A percentile compares a stretch with the other conserved stretches of the same genome.
These are phyloP conservation scores for Fusarium aywerte DNA, from an alignment of 2,329 filamentous ascomycete genomes.

Conservation along the genomic window DNA sequence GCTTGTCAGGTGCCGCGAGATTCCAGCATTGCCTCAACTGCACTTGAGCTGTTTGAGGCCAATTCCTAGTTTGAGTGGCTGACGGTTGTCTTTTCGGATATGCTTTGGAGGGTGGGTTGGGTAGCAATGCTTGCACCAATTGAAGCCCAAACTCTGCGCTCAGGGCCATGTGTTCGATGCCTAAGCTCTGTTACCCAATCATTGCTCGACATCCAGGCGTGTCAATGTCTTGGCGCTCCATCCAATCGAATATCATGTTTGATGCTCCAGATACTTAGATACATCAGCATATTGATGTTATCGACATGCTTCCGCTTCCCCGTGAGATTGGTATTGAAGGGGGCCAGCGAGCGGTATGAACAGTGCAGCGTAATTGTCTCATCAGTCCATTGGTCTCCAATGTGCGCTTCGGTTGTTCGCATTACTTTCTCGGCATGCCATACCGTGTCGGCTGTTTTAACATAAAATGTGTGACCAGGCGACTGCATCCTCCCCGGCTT, in stretches of 20 bases:
- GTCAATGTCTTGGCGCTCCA: constrained; percentile 30
- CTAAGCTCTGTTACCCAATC: constrained; percentile 44
- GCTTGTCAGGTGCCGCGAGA: constrained; percentile 37
- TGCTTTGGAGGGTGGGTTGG: constrained; percentile 48
- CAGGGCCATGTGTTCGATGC: constrained; percentile 45
- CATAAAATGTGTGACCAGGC: constrained; percentile 37
- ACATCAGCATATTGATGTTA: constrained; percentile 22
- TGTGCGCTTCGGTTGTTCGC: constrained; percentile 26
- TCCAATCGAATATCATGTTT: constrained; percentile 25
- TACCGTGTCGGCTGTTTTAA: constrained; percentile 29
- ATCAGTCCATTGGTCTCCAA: constrained; percentile 17
- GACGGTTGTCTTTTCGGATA: constrained; percentile 19
- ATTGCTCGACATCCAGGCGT: constrained; percentile 22
- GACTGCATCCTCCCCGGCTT: constrained; percentile 27
- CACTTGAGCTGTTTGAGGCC: constrained; percentile 35
- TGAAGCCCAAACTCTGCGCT: constrained; percentile 50
- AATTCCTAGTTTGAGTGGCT: constrained; percentile 19
- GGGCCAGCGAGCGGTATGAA: neutral
- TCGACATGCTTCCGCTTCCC: constrained; percentile 19
- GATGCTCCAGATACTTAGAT: constrained; percentile 15
- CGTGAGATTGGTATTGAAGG: constrained; percentile 1
- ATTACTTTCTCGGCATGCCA: constrained; percentile 36
- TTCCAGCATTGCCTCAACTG: constrained; percentile 42
- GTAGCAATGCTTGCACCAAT: constrained; percentile 55
- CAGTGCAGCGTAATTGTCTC: neutral